Evolutionary conservation across 176 grass and related monocot species (phyloP).

Genomic region (Bolboschoenus planiculmis): DNA sequence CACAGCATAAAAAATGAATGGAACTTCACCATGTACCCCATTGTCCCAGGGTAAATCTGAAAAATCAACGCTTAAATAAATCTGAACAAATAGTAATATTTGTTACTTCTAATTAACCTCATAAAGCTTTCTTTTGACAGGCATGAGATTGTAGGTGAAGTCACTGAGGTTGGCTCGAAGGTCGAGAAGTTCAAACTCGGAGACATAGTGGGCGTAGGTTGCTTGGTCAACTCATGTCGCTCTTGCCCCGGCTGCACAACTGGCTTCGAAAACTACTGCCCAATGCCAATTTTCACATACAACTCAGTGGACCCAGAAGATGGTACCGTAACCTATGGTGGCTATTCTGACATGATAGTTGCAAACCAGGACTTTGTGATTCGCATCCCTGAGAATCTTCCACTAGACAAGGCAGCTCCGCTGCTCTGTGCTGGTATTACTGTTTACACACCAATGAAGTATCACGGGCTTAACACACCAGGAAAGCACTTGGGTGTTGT

Average conservation of each 20-base stretch:
- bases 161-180: conserved; percentile 52
- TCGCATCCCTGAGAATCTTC: conserved; percentile 42
- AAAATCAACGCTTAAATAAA: neutral
- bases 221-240: conserved; percentile 60
- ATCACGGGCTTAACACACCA: conserved; percentile 24
- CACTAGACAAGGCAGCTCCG: conserved; percentile 52
- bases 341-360: conserved; percentile 45
- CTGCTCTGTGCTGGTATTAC: conserved; percentile 67
- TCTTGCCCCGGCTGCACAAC: conserved; percentile 36
- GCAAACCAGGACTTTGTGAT: conserved; percentile 59
- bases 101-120: neutral
- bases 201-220: conserved; percentile 56
- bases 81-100: neutral
- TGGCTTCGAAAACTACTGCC: conserved; percentile 55
- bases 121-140: conserved; percentile 3
- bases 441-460: conserved; percentile 65
- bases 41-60: conserved; percentile 48
- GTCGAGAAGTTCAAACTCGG: conserved; percentile 43
- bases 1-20: conserved; percentile 79
- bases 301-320: conserved; percentile 35
- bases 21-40: conserved; percentile 39
- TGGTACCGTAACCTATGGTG: conserved; percentile 50
- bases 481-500: conserved; percentile 53
- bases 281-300: conserved; percentile 31
- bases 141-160: conserved; percentile 67